Conservation (phyloP, 352 stramenopile genomes). For the Phytopythium helicoides region DNA sequence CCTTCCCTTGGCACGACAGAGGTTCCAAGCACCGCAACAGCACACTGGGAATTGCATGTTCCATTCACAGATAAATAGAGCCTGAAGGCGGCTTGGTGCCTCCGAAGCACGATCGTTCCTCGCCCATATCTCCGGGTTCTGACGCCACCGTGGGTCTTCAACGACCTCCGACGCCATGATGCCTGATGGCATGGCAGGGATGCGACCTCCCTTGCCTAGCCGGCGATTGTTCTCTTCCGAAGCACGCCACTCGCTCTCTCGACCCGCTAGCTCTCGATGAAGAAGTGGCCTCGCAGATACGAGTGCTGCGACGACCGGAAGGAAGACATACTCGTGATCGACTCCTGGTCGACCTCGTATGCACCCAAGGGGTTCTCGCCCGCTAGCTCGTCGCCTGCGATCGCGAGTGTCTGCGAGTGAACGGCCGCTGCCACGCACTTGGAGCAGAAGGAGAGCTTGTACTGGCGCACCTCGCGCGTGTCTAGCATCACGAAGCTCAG, state of each 20-base stretch:
- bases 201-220: too few species aligned
- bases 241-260: neutral
- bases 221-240: too few species aligned
- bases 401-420: slow-evolving; percentile 11
- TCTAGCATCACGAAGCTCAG: slow-evolving; percentile 21
- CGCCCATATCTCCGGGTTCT: too few species aligned
- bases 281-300: slow-evolving; percentile 18
- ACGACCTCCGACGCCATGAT: too few species aligned
- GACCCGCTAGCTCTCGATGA: slow-evolving; percentile 6
- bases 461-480: slow-evolving; percentile 17
- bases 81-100: too few species aligned
- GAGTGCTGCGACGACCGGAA: slow-evolving; percentile 22
- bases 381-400: slow-evolving; percentile 19
- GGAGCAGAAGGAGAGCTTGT: slow-evolving; percentile 25
- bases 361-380: slow-evolving; percentile 21
- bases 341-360: slow-evolving; percentile 28
- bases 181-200: too few species aligned
- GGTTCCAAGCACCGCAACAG: too few species aligned
- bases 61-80: too few species aligned
- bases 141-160: too few species aligned
- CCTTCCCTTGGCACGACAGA: too few species aligned
- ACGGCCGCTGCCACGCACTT: slow-evolving; percentile 15
- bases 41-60: too few species aligned
- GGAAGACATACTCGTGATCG: slow-evolving; percentile 25
- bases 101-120: too few species aligned